These are phyloP conservation scores for Mollisiaceae sp. DNA, from an alignment of 2,329 filamentous ascomycete species.

Conservation along the genomic window DNA sequence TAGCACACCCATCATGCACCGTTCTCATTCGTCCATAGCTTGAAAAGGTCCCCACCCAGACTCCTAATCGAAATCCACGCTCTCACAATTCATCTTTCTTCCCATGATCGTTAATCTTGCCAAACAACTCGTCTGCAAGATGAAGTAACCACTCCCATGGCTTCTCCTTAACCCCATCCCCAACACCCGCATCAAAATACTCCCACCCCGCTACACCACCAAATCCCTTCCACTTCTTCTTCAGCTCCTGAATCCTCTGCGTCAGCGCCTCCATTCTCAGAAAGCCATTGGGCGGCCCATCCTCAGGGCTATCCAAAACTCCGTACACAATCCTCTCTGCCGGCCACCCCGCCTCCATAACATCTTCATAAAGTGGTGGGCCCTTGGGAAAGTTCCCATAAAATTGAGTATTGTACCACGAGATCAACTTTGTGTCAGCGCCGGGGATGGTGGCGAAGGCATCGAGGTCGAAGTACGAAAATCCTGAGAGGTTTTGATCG, in stretches of 20 bases:
- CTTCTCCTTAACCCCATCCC: slow-evolving; percentile 60
- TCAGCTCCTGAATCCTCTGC: slow-evolving; percentile 58
- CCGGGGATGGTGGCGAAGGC: slow-evolving; percentile 36
- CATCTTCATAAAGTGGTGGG: slow-evolving; percentile 53
- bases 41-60: background rate
- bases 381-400: slow-evolving; percentile 71
- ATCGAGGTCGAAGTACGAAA: slow-evolving; percentile 77
- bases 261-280: slow-evolving; percentile 62
- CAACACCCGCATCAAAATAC: slow-evolving; percentile 75
- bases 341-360: slow-evolving; percentile 68
- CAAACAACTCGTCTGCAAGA: slow-evolving; percentile 49
- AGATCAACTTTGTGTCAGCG: slow-evolving; percentile 52
- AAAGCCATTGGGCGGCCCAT: slow-evolving; percentile 67
- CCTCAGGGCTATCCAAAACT: slow-evolving; percentile 71
- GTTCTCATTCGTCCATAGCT: background rate
- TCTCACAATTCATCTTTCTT: slow-evolving; percentile 15
- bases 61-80: too few relatives aligned
- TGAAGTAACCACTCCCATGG: slow-evolving; percentile 79
- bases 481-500: slow-evolving; percentile 76
- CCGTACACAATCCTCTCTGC: slow-evolving; percentile 76
- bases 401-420: slow-evolving; percentile 89
- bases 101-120: slow-evolving; percentile 6
- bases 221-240: slow-evolving; percentile 51
- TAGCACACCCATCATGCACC: too few relatives aligned
- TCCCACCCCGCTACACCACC: slow-evolving; percentile 94